Evolutionary conservation across 345 rosid genomes (phyloP), one percentile per base, ranked within the genome.

Genomic region (Chamaenerion angustifolium): DNA sequence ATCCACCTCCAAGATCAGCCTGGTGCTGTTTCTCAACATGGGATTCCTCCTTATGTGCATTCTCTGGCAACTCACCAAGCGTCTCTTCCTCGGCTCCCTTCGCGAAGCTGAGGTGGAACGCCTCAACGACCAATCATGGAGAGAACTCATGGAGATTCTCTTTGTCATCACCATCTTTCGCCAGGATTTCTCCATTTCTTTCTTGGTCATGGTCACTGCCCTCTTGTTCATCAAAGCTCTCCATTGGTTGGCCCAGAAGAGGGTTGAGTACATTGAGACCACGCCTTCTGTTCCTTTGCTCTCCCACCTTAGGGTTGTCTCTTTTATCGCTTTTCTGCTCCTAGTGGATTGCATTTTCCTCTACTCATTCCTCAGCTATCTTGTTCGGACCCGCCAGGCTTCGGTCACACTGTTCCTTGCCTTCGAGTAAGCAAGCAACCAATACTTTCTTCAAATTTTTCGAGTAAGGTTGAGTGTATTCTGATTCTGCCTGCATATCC

Each of bases 41-140:
- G 94, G 88, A 41, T 69, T 90, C 35, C 92, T 86, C 7, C 8
- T 77, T 12, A 83, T 86, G 95, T 76, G 80, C 61, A 61, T 63
- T 47, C 54, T 90, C 31, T 90, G 98, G 98, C 88, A 83, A 42
- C 60, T 90, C 16, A 75, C 68, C 43, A 90, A 86, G 50, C 59
- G 71, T 17, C 49, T 90, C 8, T 90, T 90, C 63, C 92, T 90
- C 12, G 98, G 98, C 37, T 66, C 90, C 10, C 98, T 89, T 18
- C 80, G 98, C 4, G 98, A 90, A 69, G 95, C 95, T 9, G 98
- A 90, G 52, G 78, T 90, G 14, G 98, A 90, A 76, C 72, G 98
- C 49, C 62, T 90, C 67, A 90, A 90, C 54, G 98, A 90, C 65
- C 95, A 86, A 47, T 79, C 86, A 0, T 83, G 92, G 94, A 83